Percentiles rank a stretch among this genome's conserved stretches.
phyloP scores from a whole-genome alignment of 2,329 filamentous ascomycete genomes.

The Amylocarpus encephaloides region DNA sequence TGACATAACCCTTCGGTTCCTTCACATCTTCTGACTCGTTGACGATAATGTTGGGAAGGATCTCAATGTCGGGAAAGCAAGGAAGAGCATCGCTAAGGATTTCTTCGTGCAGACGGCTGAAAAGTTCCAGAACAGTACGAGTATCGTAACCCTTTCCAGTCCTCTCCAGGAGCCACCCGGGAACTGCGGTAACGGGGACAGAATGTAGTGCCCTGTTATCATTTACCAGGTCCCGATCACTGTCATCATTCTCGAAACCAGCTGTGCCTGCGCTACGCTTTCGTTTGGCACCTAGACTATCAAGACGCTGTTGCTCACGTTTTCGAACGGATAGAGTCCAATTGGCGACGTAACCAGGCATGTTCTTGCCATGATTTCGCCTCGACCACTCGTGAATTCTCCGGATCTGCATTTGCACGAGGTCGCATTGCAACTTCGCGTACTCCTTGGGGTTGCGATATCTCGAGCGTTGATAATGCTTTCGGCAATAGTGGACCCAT shows the following conservation, averaged over 20 bases:
- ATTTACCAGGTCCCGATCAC: slow-evolving; percentile 24
- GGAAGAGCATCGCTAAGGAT: slow-evolving; percentile 32
- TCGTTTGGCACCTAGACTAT: slow-evolving; percentile 32
- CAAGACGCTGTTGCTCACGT: slow-evolving; percentile 54
- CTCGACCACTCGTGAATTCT: slow-evolving; percentile 59
- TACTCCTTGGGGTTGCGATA: slow-evolving; percentile 61
- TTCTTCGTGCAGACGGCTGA: slow-evolving; percentile 32
- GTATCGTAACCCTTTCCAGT: slow-evolving; percentile 32
- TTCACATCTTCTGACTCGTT: slow-evolving; percentile 24
- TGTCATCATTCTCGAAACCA: slow-evolving; percentile 19
- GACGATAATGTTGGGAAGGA: slow-evolving; percentile 33
- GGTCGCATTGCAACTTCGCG: slow-evolving; percentile 54
- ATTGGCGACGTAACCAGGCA: slow-evolving; percentile 42
- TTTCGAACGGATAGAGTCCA: slow-evolving; percentile 61
- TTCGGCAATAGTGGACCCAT: slow-evolving; percentile 74
- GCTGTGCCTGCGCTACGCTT: slow-evolving; percentile 25
- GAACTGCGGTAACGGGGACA: slow-evolving; percentile 29
- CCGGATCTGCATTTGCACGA: slow-evolving; percentile 56
- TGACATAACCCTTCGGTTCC: slow-evolving; percentile 27
- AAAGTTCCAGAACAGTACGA: slow-evolving; percentile 32
- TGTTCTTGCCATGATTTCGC: slow-evolving; percentile 36
- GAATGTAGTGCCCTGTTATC: slow-evolving; percentile 12
- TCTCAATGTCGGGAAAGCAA: slow-evolving; percentile 36
- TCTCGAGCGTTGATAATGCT: slow-evolving; percentile 71
- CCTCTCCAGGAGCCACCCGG: slow-evolving; percentile 28